Percentiles rank a stretch among this genome's conserved stretches.
Evolutionary conservation across 306 rosid genomes (phyloP).

Genomic region (Cicer pinnatifidum): DNA sequence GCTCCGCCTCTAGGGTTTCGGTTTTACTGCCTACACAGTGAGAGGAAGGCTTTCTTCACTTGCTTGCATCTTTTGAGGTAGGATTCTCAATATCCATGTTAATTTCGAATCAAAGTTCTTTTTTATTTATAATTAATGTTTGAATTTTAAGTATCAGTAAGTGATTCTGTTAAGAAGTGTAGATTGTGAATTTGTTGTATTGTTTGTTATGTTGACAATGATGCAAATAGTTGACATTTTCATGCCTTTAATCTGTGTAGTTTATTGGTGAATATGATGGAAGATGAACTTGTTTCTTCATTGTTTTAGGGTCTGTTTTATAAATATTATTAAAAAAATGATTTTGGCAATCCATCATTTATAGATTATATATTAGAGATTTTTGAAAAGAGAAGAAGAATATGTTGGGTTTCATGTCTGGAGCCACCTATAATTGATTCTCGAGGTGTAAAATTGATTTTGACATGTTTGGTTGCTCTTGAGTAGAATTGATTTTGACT

Average conservation of each 20-base stretch:
- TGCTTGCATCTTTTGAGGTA: too few relatives aligned
- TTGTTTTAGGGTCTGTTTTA: background rate
- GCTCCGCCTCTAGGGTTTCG: too few relatives aligned
- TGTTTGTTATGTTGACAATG: background rate
- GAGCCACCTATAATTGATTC: too few relatives aligned
- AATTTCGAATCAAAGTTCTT: background rate
- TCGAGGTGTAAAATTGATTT: too few relatives aligned
- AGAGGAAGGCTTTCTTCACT: background rate
- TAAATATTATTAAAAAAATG: background rate
- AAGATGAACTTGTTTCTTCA: conserved; percentile 5
- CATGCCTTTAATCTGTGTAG: background rate
- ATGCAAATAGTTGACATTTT: background rate
- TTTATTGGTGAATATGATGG: background rate
- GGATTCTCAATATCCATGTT: background rate
- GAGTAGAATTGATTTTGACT: too few relatives aligned
- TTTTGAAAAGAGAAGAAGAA: too few relatives aligned
- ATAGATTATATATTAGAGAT: too few relatives aligned
- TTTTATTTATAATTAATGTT: background rate
- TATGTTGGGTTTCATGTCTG: too few relatives aligned
- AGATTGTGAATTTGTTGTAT: background rate
- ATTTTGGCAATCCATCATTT: too few relatives aligned
- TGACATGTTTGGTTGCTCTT: too few relatives aligned
- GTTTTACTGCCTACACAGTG: too few relatives aligned
- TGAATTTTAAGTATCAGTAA: too few relatives aligned
- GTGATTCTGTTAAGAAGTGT: background rate